A percentile compares a stretch with the other conserved stretches of the same genome.
Conservation (phyloP, 257 asterid species). For the Solanum sejunctum region DNA sequence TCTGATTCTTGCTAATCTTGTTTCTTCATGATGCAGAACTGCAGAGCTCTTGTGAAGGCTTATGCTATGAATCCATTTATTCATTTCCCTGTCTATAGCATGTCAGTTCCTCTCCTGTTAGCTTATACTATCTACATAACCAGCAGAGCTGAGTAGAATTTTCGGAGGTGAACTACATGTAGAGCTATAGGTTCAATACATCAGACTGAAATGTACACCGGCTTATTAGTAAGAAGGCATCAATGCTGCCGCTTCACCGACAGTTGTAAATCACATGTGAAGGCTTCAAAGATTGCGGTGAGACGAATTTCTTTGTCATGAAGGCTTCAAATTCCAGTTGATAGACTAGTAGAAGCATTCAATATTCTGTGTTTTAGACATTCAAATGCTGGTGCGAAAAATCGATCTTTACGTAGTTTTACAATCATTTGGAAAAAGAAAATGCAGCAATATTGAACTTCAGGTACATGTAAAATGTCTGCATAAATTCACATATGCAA, state of each 20-base stretch:
- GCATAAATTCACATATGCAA: background rate
- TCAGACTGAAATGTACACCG: background rate
- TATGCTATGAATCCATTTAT: constrained; percentile 70
- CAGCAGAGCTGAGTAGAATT: constrained; percentile 10
- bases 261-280: background rate
- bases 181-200: background rate
- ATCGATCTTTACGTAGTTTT: background rate
- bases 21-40: constrained; percentile 44
- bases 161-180: background rate
- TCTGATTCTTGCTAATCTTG: background rate
- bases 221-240: background rate
- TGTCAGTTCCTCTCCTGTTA: constrained; percentile 53
- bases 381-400: background rate
- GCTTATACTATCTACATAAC: constrained; percentile 62
- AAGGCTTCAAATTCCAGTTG: background rate
- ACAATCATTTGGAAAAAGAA: background rate
- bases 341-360: background rate
- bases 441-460: background rate
- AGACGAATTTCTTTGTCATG: background rate
- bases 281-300: background rate
- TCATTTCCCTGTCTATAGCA: constrained; percentile 66
- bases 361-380: background rate
- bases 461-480: background rate
- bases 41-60: constrained; percentile 60
- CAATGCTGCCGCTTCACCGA: background rate